Evolutionary conservation across 345 rosid genomes (phyloP).

Genomic region (Aquilaria yunnanensis): DNA sequence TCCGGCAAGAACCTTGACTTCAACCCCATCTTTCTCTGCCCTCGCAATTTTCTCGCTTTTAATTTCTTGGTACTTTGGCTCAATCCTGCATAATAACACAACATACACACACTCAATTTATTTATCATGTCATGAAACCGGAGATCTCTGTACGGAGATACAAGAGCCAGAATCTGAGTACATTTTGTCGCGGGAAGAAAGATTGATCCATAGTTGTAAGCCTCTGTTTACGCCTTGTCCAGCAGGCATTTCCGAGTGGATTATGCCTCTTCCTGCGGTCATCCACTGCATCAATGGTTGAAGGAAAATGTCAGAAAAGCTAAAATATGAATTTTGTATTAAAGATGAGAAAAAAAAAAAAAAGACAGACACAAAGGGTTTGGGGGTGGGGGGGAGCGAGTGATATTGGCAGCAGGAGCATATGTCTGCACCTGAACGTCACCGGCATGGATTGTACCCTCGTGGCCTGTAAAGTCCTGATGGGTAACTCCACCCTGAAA

Average conservation of each 20-base stretch:
- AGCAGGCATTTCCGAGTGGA: conserved; percentile 95
- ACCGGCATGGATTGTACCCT: conserved; percentile 66
- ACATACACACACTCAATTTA: no score
- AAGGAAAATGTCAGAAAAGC: neutral
- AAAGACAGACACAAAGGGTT: neutral
- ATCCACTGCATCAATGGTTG: conserved; percentile 49
- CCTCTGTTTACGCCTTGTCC: conserved; percentile 61
- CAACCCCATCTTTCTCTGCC: conserved; percentile 55
- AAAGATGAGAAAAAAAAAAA: neutral
- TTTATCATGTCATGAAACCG: no score
- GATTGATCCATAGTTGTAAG: conserved; percentile 90
- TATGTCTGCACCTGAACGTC: conserved; percentile 66
- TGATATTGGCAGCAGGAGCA: no score
- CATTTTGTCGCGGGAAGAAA: conserved; percentile 76
- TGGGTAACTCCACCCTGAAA: conserved; percentile 78
- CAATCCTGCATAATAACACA: conserved; percentile 47
- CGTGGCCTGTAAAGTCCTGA: conserved; percentile 75
- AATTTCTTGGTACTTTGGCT: conserved; percentile 73
- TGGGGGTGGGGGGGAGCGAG: no score
- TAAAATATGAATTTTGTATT: neutral
- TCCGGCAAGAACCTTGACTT: conserved; percentile 68
- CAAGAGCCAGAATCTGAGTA: conserved; percentile 13
- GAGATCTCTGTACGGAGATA: no score
- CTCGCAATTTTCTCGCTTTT: conserved; percentile 40
- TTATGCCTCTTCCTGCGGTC: conserved; percentile 96